phyloP scores from a whole-genome alignment of 2,329 filamentous ascomycete species.

The Calycina herbarum region DNA sequence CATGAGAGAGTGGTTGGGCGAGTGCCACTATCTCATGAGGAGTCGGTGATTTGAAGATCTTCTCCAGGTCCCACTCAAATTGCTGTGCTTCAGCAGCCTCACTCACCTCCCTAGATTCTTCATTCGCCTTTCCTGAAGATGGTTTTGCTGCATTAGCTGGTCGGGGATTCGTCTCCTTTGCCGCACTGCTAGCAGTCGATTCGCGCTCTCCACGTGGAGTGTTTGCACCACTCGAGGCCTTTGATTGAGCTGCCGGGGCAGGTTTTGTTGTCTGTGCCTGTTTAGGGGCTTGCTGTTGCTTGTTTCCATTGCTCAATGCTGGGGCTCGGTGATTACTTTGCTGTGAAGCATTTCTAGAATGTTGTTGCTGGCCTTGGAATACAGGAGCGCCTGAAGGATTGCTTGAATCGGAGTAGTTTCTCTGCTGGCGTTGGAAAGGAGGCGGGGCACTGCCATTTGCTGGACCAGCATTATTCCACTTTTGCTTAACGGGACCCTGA shows the following conservation, averaged over 20 bases:
- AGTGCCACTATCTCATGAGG: slow-evolving; percentile 47
- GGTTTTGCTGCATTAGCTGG: neutral
- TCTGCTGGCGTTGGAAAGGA: slow-evolving; percentile 20
- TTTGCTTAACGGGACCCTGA: slow-evolving; percentile 18
- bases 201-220: slow-evolving; percentile 19
- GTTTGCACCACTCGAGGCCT: slow-evolving; percentile 23
- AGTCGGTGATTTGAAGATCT: slow-evolving; percentile 42
- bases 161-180: slow-evolving; percentile 7
- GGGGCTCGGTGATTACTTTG: slow-evolving; percentile 20
- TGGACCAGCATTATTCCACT: slow-evolving; percentile 23
- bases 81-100: slow-evolving; percentile 38
- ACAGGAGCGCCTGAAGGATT: slow-evolving; percentile 21
- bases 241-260: slow-evolving; percentile 8
- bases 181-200: slow-evolving; percentile 10
- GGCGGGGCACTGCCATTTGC: slow-evolving; percentile 11
- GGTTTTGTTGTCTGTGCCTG: slow-evolving; percentile 11
- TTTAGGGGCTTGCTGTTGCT: slow-evolving; percentile 18
- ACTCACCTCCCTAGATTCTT: slow-evolving; percentile 27
- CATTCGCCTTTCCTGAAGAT: slow-evolving; percentile 8
- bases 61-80: slow-evolving; percentile 43
- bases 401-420: slow-evolving; percentile 17
- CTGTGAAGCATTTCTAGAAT: slow-evolving; percentile 16
- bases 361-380: slow-evolving; percentile 19
- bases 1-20: slow-evolving; percentile 45
- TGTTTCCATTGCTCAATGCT: slow-evolving; percentile 15